Base-by-base conservation (phyloP, 1,139 yeast species). In the Taphrina deformans region DNA sequence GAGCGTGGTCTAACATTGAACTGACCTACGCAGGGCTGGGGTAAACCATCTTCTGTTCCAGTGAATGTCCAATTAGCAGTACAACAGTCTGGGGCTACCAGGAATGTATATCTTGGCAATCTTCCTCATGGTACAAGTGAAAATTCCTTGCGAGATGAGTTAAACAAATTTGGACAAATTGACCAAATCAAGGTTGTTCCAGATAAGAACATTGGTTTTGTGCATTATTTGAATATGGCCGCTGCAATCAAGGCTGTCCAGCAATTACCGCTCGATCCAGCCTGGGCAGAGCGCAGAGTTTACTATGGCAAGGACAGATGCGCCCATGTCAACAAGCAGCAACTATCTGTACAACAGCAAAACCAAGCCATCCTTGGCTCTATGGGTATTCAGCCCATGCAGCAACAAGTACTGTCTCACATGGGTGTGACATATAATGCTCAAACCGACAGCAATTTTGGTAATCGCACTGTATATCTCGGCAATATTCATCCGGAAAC, bases 241-340 rank as follows among this genome's bases (percentile, higher is more conserved):
- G 84, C 88, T 73, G 96, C 97, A 3, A 83, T 89, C 67, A 88
- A 87, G 70, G 89, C 92, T 24, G 87, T 88, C 55, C 89, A 87
- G 72, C 82, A 80, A 79, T 82, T 78, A 72, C 85, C 79, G 73
- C 79, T 79, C 71, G 78, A 88, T 68, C 79, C 82, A 18, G 82
- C 81, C 66, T 86, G 89, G 78, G 78, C 81, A 31, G 79, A 79
- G 65, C 84, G 87, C 69, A 88, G 87, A 72, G 85, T 89, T 51
- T 87, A 83, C 72, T 91, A 89, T 74, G 97, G 97, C 67, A 88
- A 88, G 76, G 97, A 92, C 76, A 82, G 96, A 75, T 89, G 96
- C n/a, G 59, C 65, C 12, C 44, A 61, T 41, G 38, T 52, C 35
- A 51, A 31, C 26, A 52, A 52, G 53, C 60, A 61, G 48, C 60